Conservation (phyloP, 2,329 filamentous ascomycete genomes). For the Helicocarpus griseus region DNA sequence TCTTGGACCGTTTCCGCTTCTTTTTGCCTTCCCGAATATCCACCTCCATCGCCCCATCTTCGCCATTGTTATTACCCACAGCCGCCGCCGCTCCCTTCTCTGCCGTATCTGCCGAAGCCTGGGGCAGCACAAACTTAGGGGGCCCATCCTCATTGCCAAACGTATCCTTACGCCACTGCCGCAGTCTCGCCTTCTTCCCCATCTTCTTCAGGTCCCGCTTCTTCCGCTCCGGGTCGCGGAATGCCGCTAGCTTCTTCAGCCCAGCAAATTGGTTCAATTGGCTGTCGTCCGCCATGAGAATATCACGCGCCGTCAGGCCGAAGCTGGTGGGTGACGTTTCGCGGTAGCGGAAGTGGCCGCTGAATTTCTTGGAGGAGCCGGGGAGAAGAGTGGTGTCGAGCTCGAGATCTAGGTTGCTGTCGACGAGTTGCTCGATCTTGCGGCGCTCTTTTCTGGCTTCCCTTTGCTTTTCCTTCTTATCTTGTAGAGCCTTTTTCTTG, state of each 20-base stretch:
- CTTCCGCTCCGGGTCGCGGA: conserved; percentile 84
- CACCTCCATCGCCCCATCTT: conserved; percentile 22
- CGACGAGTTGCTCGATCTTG: conserved; percentile 77
- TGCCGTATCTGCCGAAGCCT: conserved; percentile 10
- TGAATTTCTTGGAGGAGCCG: conserved; percentile 42
- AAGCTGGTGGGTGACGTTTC: conserved; percentile 86
- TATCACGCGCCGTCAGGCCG: conserved; percentile 81
- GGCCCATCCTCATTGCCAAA: conserved; percentile 53
- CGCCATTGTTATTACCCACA: conserved; percentile 3
- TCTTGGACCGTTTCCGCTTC: conserved; percentile 39
- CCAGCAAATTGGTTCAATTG: conserved; percentile 85
- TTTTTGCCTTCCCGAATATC: conserved; percentile 32
- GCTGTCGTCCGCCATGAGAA: conserved; percentile 78
- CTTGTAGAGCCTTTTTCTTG: conserved; percentile 37
- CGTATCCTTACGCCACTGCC: conserved; percentile 70
- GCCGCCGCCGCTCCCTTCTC: conserved; percentile 12
- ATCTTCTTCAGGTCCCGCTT: conserved; percentile 75
- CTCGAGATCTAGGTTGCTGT: conserved; percentile 69
- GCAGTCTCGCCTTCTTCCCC: conserved; percentile 82
- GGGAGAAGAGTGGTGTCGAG: conserved; percentile 57
- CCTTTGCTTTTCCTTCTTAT: conserved; percentile 53
- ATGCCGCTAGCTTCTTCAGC: conserved; percentile 87
- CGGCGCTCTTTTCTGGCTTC: conserved; percentile 70
- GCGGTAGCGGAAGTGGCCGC: conserved; percentile 71
- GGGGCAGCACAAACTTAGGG: conserved; percentile 19